phyloP scores from a whole-genome alignment of 2,329 filamentous ascomycete genomes.

The Fusarium sp. region DNA sequence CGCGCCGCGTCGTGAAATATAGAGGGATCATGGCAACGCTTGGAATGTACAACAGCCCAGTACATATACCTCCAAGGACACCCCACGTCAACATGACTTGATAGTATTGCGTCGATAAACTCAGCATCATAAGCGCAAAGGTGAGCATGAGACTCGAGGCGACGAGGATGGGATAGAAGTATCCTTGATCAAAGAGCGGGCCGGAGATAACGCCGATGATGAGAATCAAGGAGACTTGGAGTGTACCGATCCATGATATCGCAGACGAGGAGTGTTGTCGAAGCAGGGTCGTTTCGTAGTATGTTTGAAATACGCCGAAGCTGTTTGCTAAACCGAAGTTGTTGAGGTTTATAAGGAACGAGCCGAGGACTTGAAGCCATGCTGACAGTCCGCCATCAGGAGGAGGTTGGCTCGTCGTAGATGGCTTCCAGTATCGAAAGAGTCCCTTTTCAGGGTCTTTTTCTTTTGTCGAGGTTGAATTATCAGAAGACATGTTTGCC shows the following conservation, averaged over 20 bases:
- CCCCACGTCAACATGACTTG: background rate
- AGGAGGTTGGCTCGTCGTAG: background rate
- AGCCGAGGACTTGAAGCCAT: background rate
- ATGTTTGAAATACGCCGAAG: background rate
- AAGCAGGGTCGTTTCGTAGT: background rate
- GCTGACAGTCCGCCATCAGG: background rate
- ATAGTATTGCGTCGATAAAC: background rate
- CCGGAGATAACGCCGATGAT: background rate
- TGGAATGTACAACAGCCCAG: background rate
- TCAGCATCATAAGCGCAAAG: background rate
- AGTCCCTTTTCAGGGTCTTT: accelerated
- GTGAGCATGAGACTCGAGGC: background rate
- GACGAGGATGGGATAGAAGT: background rate
- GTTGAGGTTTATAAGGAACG: background rate
- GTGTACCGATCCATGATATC: background rate
- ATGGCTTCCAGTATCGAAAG: background rate
- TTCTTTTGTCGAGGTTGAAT: background rate
- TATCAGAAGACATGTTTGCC: background rate
- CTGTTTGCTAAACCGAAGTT: background rate
- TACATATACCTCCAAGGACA: background rate
- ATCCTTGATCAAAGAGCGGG: background rate
- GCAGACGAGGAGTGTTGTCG: background rate
- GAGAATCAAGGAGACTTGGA: background rate
- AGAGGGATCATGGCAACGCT: background rate
- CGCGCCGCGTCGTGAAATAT: background rate